Base-by-base conservation (phyloP, 2,329 filamentous ascomycete genomes). In the Didymellaceae sp. region DNA sequence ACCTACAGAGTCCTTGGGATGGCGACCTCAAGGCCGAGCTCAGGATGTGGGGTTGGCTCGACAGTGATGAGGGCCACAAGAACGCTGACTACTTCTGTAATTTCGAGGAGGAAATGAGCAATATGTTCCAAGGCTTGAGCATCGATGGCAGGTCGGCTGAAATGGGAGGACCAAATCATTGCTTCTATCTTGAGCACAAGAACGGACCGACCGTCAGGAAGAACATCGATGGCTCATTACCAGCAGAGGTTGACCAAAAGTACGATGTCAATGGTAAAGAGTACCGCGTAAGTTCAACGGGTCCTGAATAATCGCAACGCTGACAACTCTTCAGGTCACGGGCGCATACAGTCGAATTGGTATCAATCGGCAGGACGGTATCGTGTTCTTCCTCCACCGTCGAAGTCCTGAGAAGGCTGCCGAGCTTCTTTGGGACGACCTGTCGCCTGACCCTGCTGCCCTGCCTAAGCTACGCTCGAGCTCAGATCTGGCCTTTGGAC, bases 331-430 rank as follows among this genome's bases (percentile, higher is more conserved):
- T 8, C 5, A 53, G 52, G 35, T 49, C 9, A 58, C 55, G 1
- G 34, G 31, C 13, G 55, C 44, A 18, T 43, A 37, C 31, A 24
- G 17, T 42, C 18, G 52, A 9, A 17, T 17, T 10, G 30, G 30
- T 9, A 32, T 54, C 17, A 56, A 58, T 18, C 42, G 44, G 10
- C 8, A 25, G 10, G 33, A 45, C n/a, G 55, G 53, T 8, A 49
- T 58, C 18, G 18, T 54, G 9, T 54, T 45, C 17, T 55, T 53
- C 26, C 21, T 56, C 8, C 35, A 55, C 22, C 47, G 52, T 26
- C 30, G 7, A 11, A 54, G 30, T 26, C 38, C 40, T 7, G 45
- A 34, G 21, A 44, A 25, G 11, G 28, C 17, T 32, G 38, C 32
- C 4, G 14, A 34, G n/a, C 26, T 30, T n/a, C 22, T 44, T 1